Base-by-base conservation (phyloP, 352 stramenopile species). In the Phytophthora megakarya region DNA sequence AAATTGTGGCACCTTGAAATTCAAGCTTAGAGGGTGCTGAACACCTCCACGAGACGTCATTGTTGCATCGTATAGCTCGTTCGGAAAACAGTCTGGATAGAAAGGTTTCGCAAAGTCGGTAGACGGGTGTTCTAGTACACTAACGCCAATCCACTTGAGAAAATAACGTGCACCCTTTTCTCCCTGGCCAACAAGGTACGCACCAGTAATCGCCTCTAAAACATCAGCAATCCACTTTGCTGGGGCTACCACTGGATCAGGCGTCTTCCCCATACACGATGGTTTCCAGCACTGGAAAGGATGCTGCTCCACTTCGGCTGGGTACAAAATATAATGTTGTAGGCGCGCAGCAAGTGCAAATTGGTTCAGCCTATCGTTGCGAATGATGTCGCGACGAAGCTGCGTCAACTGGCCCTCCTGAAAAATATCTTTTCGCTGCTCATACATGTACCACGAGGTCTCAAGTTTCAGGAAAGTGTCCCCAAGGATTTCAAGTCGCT, bases 401-500 rank as follows among this genome's bases (percentile, higher is more conserved):
- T 87, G 76, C 7, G 85, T 91, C 52, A 96, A 58, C 32, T 81
- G 62, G 12, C 87, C 87, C 70, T 96, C 87, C 46, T 91, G 74
- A 1, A 52, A 59, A 38, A 96, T 83, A 56, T 96, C 85, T 33
- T 75, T 75, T 0, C 84, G 81, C 39, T 85, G 66, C 40, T 93
- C 73, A 55, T 82, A 96, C 74, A 96, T 83, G 46, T 85, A 92
- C 87, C 87, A 94, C 25, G 81, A 87, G 19, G 87, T 94, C 51
- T 96, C 87, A 32, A 96, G 75, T 60, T 96, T 96, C 25, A 96
- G 47, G 49, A 85, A 96, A 22, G 85, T 94, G 46, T 96, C 87
- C 3, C 87, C 87, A 2, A 96, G 55, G 45, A 92, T 94, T 70
- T 96, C 87, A 1, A 92, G 61, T 3, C 83, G 84, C 50, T 96